phyloP scores from a whole-genome alignment of 2,329 filamentous ascomycete genomes.

The Penicillium sp. region DNA sequence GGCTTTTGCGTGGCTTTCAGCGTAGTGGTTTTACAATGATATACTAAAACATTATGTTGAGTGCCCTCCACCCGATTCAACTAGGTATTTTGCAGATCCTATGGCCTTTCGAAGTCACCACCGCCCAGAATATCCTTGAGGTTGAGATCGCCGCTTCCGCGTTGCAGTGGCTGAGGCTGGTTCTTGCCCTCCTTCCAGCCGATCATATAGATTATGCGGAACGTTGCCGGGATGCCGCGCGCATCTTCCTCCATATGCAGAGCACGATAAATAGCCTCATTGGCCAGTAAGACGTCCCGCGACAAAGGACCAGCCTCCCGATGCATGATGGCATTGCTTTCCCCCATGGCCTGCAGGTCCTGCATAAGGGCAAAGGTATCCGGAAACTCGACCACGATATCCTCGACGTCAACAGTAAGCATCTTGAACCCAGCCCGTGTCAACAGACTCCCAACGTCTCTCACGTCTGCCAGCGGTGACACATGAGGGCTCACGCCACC shows the following conservation, averaged over 20 bases:
- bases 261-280: slow-evolving; percentile 81
- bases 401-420: slow-evolving; percentile 93
- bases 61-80: slow-evolving; percentile 5
- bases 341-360: slow-evolving; percentile 94
- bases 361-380: slow-evolving; percentile 86
- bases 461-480: slow-evolving; percentile 85
- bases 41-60: slow-evolving; percentile 24
- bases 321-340: slow-evolving; percentile 84
- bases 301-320: slow-evolving; percentile 74
- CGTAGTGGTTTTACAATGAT: slow-evolving; percentile 26
- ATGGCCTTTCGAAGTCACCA: slow-evolving; percentile 36
- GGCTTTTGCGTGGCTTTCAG: slow-evolving; percentile 17
- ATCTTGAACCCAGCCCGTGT: slow-evolving; percentile 90
- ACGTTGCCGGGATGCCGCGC: slow-evolving; percentile 74
- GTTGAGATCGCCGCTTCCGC: slow-evolving; percentile 83
- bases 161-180: slow-evolving; percentile 73
- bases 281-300: slow-evolving; percentile 80
- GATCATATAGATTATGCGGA: slow-evolving; percentile 97
- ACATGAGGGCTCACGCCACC: slow-evolving; percentile 92
- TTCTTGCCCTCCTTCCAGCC: slow-evolving; percentile 85
- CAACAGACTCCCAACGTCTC: slow-evolving; percentile 83
- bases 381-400: slow-evolving; percentile 93
- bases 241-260: slow-evolving; percentile 77
- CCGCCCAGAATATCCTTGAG: slow-evolving; percentile 74
- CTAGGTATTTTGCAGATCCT: slow-evolving; percentile 8